A percentile compares a stretch with the other conserved stretches of the same genome.
Evolutionary conservation across 148 eudicot genomes (phyloP).

Genomic region (Camellia granthamiana): DNA sequence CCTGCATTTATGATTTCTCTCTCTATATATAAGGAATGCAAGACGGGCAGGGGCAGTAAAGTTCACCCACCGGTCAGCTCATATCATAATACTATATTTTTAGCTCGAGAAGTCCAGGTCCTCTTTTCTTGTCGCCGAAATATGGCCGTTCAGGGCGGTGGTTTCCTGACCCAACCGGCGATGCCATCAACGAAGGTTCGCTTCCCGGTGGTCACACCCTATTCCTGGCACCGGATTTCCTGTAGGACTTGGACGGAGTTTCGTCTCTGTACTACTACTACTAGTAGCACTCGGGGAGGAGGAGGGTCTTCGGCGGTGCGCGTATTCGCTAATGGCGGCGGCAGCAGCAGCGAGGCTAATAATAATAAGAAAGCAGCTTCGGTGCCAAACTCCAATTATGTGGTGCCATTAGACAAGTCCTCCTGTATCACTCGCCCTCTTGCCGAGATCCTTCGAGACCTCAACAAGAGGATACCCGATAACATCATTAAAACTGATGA

Average conservation of each 20-base stretch:
- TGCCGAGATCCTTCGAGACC: slow-evolving; percentile 84
- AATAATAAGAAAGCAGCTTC: slow-evolving; percentile 10
- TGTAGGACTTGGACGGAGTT: slow-evolving; percentile 9
- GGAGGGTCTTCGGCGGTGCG: slow-evolving; percentile 6
- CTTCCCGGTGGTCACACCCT: neutral
- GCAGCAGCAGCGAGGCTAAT: slow-evolving; percentile 7
- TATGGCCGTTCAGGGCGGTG: slow-evolving; percentile 36
- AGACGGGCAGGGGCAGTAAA: no score
- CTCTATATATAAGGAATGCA: no score
- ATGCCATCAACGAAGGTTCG: slow-evolving; percentile 11
- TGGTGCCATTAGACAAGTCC: slow-evolving; percentile 75
- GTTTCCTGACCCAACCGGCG: slow-evolving; percentile 3
- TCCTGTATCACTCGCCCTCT: slow-evolving; percentile 86
- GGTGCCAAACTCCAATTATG: slow-evolving; percentile 70
- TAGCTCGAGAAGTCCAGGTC: no score
- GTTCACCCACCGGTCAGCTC: no score
- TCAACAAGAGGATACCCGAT: slow-evolving; percentile 83
- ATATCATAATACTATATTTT: no score
- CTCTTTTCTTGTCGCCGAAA: no score
- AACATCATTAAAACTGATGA: slow-evolving; percentile 44
- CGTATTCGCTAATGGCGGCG: slow-evolving; percentile 36
- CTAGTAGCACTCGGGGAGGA: neutral
- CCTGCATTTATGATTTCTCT: no score
- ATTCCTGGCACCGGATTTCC: neutral
- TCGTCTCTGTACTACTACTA: neutral